These are phyloP conservation scores for Venturia aucupariae DNA, from an alignment of 2,329 filamentous ascomycete species.

Conservation along the genomic window DNA sequence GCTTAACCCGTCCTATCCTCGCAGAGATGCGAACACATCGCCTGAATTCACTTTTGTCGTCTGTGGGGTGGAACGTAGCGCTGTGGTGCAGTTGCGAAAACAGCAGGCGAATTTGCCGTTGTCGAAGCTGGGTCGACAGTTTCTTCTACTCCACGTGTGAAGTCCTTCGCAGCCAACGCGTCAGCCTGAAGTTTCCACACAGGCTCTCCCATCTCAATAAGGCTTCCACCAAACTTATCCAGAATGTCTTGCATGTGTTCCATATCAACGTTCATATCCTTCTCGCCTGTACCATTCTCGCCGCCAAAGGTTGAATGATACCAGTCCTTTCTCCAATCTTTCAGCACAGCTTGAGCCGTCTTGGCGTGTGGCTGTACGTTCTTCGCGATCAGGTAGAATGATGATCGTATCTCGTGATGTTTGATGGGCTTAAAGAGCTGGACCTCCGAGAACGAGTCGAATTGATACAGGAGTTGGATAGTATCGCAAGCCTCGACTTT, in stretches of 20 bases:
- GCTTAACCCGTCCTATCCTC: too few relatives aligned
- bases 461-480: conserved; percentile 15
- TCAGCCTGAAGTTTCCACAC: conserved; percentile 18
- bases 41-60: too few relatives aligned
- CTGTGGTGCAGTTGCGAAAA: too few relatives aligned
- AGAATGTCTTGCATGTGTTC: conserved; percentile 6
- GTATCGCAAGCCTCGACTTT: conserved; percentile 30
- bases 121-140: too few relatives aligned
- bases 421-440: conserved; percentile 19
- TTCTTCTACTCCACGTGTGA: neutral
- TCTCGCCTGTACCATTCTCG: neutral
- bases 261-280: neutral
- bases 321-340: neutral
- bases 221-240: conserved; percentile 17
- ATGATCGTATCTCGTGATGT: conserved; percentile 18
- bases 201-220: conserved; percentile 17
- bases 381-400: conserved; percentile 20
- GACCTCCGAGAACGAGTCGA: conserved; percentile 17
- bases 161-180: conserved; percentile 2
- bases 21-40: too few relatives aligned
- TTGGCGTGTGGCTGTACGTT: conserved; percentile 13
- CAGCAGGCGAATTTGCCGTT: too few relatives aligned
- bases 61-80: too few relatives aligned
- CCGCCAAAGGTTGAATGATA: neutral
- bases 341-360: neutral